Base-by-base conservation (phyloP, 176 grass and related monocot genomes). In the Melocanna baccifera region DNA sequence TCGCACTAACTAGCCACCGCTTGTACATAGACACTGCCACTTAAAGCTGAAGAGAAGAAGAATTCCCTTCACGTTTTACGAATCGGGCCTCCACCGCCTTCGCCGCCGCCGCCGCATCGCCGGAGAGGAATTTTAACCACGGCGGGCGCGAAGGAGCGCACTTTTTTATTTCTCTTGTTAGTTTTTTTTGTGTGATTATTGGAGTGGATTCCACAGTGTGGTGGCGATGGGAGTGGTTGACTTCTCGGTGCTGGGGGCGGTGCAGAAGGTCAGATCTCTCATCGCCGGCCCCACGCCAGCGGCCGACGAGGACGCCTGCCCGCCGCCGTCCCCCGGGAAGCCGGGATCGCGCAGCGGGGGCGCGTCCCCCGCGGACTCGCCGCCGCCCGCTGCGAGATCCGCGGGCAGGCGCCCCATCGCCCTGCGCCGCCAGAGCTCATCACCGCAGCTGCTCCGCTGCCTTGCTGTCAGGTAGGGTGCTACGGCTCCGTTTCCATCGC, bases 261-360 rank as follows among this genome's bases (percentile, higher is more conserved):
- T 91, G 72, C 86, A 89, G 75, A 98, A 92, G 87, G 39, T 95
- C 75, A 87, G 89, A 79, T 85, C 91, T 62, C 88, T 91, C 84
- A 83, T 94, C 66, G 83, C 78, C 41, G 79, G 88, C 28, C 29
- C 62, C 16, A 51, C 81, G 8, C 29, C 79, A 28, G 45, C 15
- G 59, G 77, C 32, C 40, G 71, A 86, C 5, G 63, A 81, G 25
- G 84, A 23, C 20, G 29, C 20, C n/a, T 28, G 48, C 48, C 29
- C 53, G 22, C 82, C 32, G 9, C 61, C 59, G 36, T 65, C 16
- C 18, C 47, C 84, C 5, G 22, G 67, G 40, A 67, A 75, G 67
- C 84, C 58, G 73, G 36, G 14, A 32, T 82, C 89, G 29, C 83
- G 47, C 65, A 86, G 82, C 66, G 85, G 85, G 12, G 83, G 65